phyloP scores from a whole-genome alignment of 495 filamentous ascomycete genomes.

The Xanthoparmelia taractica region DNA sequence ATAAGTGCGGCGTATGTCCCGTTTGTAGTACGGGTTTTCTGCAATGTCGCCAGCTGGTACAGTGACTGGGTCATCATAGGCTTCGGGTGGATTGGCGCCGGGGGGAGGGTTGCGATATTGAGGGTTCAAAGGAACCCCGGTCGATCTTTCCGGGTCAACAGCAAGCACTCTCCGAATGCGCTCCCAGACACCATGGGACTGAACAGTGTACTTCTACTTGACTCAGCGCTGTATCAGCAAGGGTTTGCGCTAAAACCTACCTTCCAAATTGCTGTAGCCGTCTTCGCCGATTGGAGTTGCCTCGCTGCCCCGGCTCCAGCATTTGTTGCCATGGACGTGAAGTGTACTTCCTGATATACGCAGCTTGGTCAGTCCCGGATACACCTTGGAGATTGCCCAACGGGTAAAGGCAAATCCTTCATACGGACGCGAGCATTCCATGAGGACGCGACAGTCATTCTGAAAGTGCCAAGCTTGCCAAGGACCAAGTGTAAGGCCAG shows the following conservation, averaged over 20 bases:
- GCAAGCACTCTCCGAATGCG: conserved; percentile 67
- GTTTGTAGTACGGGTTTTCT: conserved; percentile 98
- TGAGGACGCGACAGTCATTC: not conserved
- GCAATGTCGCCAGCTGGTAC: conserved; percentile 89
- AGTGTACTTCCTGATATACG: not conserved
- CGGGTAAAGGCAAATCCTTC: not conserved
- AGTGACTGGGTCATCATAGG: conserved; percentile 86
- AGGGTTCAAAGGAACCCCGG: conserved; percentile 85
- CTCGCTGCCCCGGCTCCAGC: conserved; percentile 24
- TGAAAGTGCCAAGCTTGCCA: not conserved
- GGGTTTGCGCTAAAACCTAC: conserved; percentile 1
- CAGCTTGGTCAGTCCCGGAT: not conserved
- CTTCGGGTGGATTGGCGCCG: conserved; percentile 63
- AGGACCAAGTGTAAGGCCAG: too few species aligned
- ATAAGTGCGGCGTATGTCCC: conserved; percentile 78
- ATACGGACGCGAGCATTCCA: not conserved
- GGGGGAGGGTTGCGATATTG: conserved; percentile 87
- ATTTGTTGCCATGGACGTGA: conserved; percentile 23
- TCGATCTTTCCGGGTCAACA: conserved; percentile 82
- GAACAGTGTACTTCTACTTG: conserved; percentile 90
- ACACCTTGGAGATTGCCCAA: too few species aligned
- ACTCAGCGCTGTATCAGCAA: conserved; percentile 10
- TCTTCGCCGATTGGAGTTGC: conserved; percentile 21
- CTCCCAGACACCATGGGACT: conserved; percentile 85
- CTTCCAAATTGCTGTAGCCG: conserved; percentile 23